These are phyloP conservation scores for Plantago coronopus DNA, from an alignment of 305 asterid species.

Conservation along the genomic window DNA sequence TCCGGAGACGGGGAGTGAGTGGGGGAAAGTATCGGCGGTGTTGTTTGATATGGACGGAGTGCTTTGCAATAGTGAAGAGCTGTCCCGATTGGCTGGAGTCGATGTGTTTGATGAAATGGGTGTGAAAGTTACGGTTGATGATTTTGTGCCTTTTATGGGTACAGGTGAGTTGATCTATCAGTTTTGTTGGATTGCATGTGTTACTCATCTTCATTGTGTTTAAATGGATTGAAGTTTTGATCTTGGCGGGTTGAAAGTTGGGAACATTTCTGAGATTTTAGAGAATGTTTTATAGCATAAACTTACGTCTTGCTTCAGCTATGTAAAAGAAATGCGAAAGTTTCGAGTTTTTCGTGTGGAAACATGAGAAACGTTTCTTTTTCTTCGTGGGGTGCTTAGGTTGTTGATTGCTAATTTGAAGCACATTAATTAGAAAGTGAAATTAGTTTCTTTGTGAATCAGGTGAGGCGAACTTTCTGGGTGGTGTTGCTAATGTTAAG, in stretches of 20 bases:
- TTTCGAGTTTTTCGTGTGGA: too few relatives aligned
- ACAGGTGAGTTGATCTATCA: conserved; percentile 47
- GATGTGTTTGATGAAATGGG: conserved; percentile 95
- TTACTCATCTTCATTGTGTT: neutral
- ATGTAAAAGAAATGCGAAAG: too few relatives aligned
- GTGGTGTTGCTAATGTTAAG: conserved; percentile 92
- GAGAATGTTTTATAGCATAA: too few relatives aligned
- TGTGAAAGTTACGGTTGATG: conserved; percentile 69
- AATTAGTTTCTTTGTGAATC: conserved; percentile 3
- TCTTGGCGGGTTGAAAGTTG: neutral
- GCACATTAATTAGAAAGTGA: neutral
- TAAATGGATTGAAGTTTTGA: neutral
- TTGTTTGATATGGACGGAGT: conserved; percentile 98
- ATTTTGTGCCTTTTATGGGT: conserved; percentile 94
- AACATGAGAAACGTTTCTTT: neutral
- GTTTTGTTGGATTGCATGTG: neutral
- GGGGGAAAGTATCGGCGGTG: conserved; percentile 94
- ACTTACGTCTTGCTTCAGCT: too few relatives aligned
- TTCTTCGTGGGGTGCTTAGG: neutral
- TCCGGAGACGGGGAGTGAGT: conserved; percentile 38
- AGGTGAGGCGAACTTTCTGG: conserved; percentile 93
- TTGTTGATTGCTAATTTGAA: conserved; percentile 1
- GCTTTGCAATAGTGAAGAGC: conserved; percentile 87
- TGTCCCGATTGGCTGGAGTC: conserved; percentile 85
- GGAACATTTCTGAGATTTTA: too few relatives aligned